Evolutionary conservation across 306 rosid genomes (phyloP), one percentile per base, ranked within the genome.

Genomic region (Rosa lucieae): DNA sequence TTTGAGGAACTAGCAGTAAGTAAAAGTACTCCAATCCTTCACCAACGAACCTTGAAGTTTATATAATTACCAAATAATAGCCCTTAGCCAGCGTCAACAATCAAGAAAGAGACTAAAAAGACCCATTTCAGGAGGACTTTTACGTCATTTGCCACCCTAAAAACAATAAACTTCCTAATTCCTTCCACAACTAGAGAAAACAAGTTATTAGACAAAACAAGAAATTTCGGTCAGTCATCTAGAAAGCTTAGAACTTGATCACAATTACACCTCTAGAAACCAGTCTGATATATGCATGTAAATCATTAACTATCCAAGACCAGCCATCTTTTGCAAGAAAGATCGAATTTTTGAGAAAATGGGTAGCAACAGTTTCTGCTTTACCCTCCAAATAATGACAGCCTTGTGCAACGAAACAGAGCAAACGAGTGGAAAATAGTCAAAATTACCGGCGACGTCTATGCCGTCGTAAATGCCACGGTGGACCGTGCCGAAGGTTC

Each of bases 401-500:
- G 37, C 37, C 37, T 32, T 32, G 37, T 32, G 37, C 37, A 32
- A 32, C 37, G 37, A 26, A 67, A 58, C 3, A 21, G 65, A 10
- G 35, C 13, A 13, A 26, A 21, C 5, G 37, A 32, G 37, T 32
- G 37, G 37, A 0, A 10, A 10, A 13, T 3, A 61, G 13, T 63
- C 42, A 9, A 32, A 3, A 6, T 5, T 85, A 95, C 99, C 98
- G 8, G 97, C 99, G 68, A 93, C 99, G 76, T 95, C 99, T 59
- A 61, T 89, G 56, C 98, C 97, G 70, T 95, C 98, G 82, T 95
- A 95, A 82, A 91, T 76, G 79, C 98, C 99, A 49, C 99, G 95
- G 81, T 95, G 99, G 81, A 95, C 99, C 49, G 99, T 90, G n/a
- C 98, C 99, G 80, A 95, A 95, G 80, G 98, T 91, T 44, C 99